Evolutionary conservation across 23 red algal species (phyloP).

Genomic region (Gracilariopsis chorda): DNA sequence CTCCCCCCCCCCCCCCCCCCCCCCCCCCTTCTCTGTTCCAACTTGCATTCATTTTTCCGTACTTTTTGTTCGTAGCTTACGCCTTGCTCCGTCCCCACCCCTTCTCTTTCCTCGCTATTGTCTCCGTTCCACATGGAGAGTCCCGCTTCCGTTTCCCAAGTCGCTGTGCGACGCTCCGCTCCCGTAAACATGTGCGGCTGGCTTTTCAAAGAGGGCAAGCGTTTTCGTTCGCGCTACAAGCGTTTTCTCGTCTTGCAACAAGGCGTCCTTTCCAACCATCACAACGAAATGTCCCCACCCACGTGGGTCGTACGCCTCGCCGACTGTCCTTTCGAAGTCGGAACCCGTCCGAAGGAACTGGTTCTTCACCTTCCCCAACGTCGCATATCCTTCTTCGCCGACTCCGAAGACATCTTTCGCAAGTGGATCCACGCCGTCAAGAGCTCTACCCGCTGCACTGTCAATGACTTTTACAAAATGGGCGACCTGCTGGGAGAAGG

Average conservation of each 20-base stretch:
- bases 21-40: too few species aligned
- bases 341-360: constrained; percentile 67
- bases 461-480: constrained; percentile 91
- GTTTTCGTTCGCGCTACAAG: constrained; percentile 60
- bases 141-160: constrained; percentile 20
- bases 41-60: too few species aligned
- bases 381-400: constrained; percentile 84
- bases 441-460: constrained; percentile 41
- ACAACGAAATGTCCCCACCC: constrained; percentile 45
- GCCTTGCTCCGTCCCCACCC: not conserved
- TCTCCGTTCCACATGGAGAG: not conserved
- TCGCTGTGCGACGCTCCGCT: constrained; percentile 25
- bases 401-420: constrained; percentile 39
- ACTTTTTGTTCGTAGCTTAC: not conserved
- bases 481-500: constrained; percentile 89
- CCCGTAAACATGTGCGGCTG: constrained; percentile 78
- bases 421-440: constrained; percentile 73
- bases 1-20: too few species aligned
- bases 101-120: not conserved
- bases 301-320: constrained; percentile 76
- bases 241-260: constrained; percentile 75
- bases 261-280: constrained; percentile 75
- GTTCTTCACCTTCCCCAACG: constrained; percentile 62
- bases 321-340: constrained; percentile 69
- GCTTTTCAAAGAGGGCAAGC: constrained; percentile 81